Conservation (phyloP, 2,329 filamentous ascomycete genomes). For the Epichloe elymi region DNA sequence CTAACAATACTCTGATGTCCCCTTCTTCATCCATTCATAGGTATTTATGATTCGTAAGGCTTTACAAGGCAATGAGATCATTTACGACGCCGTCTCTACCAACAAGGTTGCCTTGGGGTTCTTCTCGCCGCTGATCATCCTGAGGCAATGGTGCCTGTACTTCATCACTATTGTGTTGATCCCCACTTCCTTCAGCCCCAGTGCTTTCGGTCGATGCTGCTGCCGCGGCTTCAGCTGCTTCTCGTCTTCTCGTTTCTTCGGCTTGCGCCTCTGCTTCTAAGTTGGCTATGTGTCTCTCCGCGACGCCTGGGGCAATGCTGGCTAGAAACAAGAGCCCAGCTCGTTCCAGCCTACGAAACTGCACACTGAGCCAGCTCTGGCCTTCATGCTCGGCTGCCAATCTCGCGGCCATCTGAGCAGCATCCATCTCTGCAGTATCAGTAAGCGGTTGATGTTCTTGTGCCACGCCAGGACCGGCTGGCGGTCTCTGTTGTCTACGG, state of each 20-base stretch:
- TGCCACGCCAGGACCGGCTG: constrained; percentile 11
- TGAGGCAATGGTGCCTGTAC: constrained; percentile 2
- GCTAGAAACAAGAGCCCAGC: constrained; percentile 50
- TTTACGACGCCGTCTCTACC: neutral
- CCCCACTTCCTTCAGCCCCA: neutral
- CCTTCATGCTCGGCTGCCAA: constrained; percentile 30
- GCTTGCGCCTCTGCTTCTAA: constrained; percentile 38
- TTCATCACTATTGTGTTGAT: neutral
- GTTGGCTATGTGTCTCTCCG: constrained; percentile 50
- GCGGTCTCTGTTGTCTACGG: constrained; percentile 8
- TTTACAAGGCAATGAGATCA: constrained; percentile 5
- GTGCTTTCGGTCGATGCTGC: constrained; percentile 5
- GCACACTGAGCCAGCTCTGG: constrained; percentile 21
- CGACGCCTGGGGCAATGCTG: constrained; percentile 52
- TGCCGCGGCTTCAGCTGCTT: constrained; percentile 21
- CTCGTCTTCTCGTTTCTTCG: constrained; percentile 27
- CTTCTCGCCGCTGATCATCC: constrained; percentile 1
- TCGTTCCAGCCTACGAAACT: constrained; percentile 42
- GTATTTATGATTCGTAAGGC: neutral
- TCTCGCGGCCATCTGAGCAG: constrained; percentile 39
- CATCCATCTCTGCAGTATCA: constrained; percentile 25
- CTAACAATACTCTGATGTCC: neutral
- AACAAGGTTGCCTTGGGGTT: neutral
- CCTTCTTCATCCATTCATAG: neutral
- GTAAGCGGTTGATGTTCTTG: constrained; percentile 13